Conservation (phyloP, 2,329 filamentous ascomycete genomes). For the Sporothrix humicola region DNA sequence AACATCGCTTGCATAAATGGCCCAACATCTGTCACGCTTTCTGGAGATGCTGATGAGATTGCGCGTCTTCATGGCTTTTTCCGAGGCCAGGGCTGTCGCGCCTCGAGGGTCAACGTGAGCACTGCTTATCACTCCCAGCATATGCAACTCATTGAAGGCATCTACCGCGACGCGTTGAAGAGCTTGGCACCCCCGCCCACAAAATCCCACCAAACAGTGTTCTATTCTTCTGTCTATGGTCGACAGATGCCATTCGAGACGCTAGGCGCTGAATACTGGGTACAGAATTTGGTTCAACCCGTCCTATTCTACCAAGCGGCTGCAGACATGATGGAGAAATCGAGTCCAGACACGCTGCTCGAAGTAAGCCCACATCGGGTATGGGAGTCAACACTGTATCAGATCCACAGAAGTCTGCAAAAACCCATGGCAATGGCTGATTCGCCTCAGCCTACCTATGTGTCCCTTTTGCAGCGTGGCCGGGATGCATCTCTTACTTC, state of each 20-base stretch:
- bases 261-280: slow-evolving; percentile 44
- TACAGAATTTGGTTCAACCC: slow-evolving; percentile 45
- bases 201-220: not conserved
- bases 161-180: slow-evolving; percentile 37
- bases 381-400: slow-evolving; percentile 34
- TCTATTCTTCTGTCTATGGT: slow-evolving; percentile 41
- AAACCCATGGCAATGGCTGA: not conserved
- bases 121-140: slow-evolving; percentile 44
- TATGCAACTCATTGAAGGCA: slow-evolving; percentile 39
- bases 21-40: slow-evolving; percentile 46
- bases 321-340: slow-evolving; percentile 33
- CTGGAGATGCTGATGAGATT: slow-evolving; percentile 39
- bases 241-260: slow-evolving; percentile 9
- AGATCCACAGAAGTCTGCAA: slow-evolving; percentile 25
- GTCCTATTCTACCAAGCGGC: slow-evolving; percentile 46
- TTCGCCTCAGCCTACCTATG: not conserved
- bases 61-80: slow-evolving; percentile 33
- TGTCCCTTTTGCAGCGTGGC: slow-evolving; percentile 34
- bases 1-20: slow-evolving; percentile 47
- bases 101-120: slow-evolving; percentile 38
- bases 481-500: slow-evolving; percentile 31
- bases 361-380: slow-evolving; percentile 38
- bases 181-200: not conserved
- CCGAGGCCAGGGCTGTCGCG: slow-evolving; percentile 26
- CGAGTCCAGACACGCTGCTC: slow-evolving; percentile 31